phyloP scores from a whole-genome alignment of 805 yeast genomes.

The Candida chilensis region DNA sequence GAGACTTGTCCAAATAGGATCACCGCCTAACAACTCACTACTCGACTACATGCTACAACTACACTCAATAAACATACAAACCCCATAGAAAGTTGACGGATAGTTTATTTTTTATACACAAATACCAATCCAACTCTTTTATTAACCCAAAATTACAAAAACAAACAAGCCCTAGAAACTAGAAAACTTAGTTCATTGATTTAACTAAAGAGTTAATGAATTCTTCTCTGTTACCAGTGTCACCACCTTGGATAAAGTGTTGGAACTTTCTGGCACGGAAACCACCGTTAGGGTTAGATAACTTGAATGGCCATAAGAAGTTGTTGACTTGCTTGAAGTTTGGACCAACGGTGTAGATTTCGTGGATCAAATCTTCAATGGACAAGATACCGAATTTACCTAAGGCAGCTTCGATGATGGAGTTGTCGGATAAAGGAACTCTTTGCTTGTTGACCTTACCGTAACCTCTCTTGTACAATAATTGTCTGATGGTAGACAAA shows the following conservation, averaged over 20 bases:
- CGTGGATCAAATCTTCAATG: constrained; percentile 92
- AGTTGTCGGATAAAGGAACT: constrained; percentile 80
- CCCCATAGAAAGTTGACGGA: no score
- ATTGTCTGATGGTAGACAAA: constrained; percentile 83
- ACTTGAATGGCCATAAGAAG: constrained; percentile 97
- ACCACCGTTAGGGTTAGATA: constrained; percentile 95
- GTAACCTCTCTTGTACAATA: constrained; percentile 95
- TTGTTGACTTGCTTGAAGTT: constrained; percentile 98
- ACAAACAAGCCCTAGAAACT: no score
- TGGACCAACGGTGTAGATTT: constrained; percentile 93
- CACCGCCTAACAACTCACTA: no score
- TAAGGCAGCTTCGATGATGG: constrained; percentile 78
- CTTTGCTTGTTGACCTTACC: constrained; percentile 97
- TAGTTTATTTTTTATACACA: no score
- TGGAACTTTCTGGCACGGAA: constrained; percentile 98
- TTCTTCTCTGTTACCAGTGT: constrained; percentile 97
- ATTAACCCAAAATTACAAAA: no score
- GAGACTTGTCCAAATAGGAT: no score
- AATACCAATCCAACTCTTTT: no score
- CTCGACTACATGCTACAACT: no score
- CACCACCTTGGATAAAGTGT: constrained; percentile 97
- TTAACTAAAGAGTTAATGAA: constrained; percentile 90
- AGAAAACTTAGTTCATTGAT: constrained; percentile 79
- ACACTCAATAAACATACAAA: no score
- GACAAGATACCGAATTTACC: constrained; percentile 92